Evolutionary conservation across 1,284 basidiomycete genomes (phyloP).

Genomic region (Sporisorium exsertum): DNA sequence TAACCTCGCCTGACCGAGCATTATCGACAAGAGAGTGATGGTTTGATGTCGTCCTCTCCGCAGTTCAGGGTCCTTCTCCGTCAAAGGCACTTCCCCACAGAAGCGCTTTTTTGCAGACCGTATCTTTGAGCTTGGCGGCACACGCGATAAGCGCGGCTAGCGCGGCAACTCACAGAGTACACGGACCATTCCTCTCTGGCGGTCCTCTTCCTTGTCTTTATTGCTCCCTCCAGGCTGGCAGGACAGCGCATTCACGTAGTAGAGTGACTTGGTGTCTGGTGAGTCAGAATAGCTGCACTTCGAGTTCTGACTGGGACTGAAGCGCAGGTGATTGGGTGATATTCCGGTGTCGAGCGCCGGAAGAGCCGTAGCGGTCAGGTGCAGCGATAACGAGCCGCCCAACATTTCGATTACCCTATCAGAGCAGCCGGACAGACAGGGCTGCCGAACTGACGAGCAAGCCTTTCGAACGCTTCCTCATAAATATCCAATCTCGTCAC

Average conservation of each 20-base stretch:
- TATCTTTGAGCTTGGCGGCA: conserved; percentile 4
- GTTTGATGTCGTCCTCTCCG: no score
- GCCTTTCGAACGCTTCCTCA: not conserved
- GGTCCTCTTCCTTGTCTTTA: not conserved
- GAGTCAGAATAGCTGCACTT: no score
- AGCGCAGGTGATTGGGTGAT: not conserved
- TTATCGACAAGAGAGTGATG: no score
- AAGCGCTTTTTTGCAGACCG: not conserved
- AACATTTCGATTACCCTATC: not conserved
- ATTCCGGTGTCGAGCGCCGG: not conserved
- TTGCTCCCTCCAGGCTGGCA: not conserved
- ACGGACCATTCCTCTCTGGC: not conserved
- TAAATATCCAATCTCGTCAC: not conserved
- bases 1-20: no score
- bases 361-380: not conserved
- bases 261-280: not conserved
- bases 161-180: not conserved
- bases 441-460: no score
- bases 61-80: not conserved
- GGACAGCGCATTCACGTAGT: not conserved
- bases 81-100: not conserved
- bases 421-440: not conserved
- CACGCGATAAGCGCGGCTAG: conserved; percentile 35
- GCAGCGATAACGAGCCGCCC: not conserved
- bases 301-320: not conserved